Evolutionary conservation across 2,329 filamentous ascomycete species (phyloP).

Genomic region (Neofusicoccum parvum): DNA sequence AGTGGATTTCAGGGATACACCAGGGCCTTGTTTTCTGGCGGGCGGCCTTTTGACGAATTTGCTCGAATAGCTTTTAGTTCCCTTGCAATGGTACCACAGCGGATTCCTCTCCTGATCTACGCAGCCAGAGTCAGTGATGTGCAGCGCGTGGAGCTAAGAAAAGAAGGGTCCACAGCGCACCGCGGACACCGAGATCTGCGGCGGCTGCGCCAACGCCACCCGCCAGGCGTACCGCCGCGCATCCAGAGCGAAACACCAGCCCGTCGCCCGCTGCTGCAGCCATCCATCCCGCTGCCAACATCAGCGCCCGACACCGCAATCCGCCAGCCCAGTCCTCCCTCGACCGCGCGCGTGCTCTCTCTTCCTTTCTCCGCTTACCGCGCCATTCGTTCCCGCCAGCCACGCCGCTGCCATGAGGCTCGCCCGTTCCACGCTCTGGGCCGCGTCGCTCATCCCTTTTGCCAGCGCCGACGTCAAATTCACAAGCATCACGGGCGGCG

Average conservation of each 20-base stretch:
- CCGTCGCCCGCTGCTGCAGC: neutral
- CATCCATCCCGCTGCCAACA: neutral
- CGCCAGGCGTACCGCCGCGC: neutral
- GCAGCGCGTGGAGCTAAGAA: neutral
- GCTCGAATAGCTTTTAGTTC: neutral
- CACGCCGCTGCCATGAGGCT: slow-evolving; percentile 5
- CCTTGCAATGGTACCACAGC: neutral
- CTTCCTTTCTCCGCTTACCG: neutral
- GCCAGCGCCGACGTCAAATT: slow-evolving; percentile 58
- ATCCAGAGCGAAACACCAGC: slow-evolving; percentile 9
- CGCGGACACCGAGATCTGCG: neutral
- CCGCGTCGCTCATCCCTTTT: slow-evolving; percentile 37
- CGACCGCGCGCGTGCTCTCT: neutral
- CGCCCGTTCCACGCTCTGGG: slow-evolving; percentile 1
- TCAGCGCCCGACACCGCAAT: neutral
- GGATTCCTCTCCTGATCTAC: slow-evolving; percentile 15
- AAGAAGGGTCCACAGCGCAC: slow-evolving; percentile 9
- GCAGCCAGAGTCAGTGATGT: slow-evolving; percentile 3
- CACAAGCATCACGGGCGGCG: slow-evolving; percentile 55
- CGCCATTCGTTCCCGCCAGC: neutral
- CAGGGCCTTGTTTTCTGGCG: neutral
- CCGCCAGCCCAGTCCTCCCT: neutral
- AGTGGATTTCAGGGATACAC: neutral
- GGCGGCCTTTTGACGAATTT: slow-evolving; percentile 15
- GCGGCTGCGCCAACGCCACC: neutral